Base-by-base conservation (phyloP, 192 early-diverging fungal species). In the Oehlia diaphana region DNA sequence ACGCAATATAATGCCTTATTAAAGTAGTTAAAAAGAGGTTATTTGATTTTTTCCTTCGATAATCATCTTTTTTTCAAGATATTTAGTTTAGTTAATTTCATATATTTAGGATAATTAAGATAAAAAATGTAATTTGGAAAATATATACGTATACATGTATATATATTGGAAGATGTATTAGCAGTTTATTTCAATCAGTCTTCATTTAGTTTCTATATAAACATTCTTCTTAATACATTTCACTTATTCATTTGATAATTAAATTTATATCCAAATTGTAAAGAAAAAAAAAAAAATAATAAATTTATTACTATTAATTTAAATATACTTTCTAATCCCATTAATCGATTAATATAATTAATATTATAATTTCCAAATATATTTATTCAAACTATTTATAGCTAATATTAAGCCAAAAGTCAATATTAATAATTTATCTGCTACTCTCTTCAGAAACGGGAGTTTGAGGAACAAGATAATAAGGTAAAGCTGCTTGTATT, bases 401-500 rank as follows among this genome's bases (percentile, higher is more conserved):
- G 44, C 44, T 44, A 44, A 44, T 37, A 37, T 37, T 44, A 44
- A 44, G 9, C 44, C 44, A 47, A 47, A 47, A 44, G 7, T 53
- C 4, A 16, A 53, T 4, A 16, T 14, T 16, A 16, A 58, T 21
- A 58, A 70, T n/a, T n/a, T 70, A 39, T 70, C 21, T 53, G 4
- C 26, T 74, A 37, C 26, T 74, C 23, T 72, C 42, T 74, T 50
- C 47, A 58, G 72, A 53, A 28, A 33, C 35, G 31, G 66, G 26
- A 37, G 28, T 37, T 26, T 58, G 72, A 68, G 63, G 79, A 65
- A 87, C 83, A 69, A 90, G 84, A 79, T 90, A 90, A 50, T 88
- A 90, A 44, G 89, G 89, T 47, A 90, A 76, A 65, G 89, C 89
- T 33, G 87, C 84, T 87, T 98, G 97, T 16, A 99, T 89, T 83